These are phyloP conservation scores for Pascua guehoae DNA, from an alignment of 1,284 basidiomycete species.

Conservation along the genomic window DNA sequence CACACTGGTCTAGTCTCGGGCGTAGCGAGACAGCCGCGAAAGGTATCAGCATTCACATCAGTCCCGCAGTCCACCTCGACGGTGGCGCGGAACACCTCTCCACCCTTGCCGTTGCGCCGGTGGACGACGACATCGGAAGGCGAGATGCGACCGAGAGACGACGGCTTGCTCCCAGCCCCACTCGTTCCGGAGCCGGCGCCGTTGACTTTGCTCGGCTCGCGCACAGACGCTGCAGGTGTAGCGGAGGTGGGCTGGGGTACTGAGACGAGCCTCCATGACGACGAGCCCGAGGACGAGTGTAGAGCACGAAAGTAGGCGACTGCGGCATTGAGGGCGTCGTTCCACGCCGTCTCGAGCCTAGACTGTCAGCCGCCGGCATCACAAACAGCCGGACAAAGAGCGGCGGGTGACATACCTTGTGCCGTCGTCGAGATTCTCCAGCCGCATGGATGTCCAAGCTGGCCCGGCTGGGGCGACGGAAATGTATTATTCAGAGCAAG, in stretches of 20 bases:
- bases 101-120: constrained; percentile 51
- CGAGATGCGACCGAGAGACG: constrained; percentile 33
- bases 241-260: constrained; percentile 30
- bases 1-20: constrained; percentile 78
- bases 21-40: constrained; percentile 76
- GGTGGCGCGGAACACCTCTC: constrained; percentile 78
- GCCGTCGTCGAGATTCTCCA: constrained; percentile 38
- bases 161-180: too few relatives aligned
- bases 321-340: constrained; percentile 40
- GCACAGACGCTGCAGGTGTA: constrained; percentile 22
- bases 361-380: background rate
- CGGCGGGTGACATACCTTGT: constrained; percentile 35
- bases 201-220: constrained; percentile 19
- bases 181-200: constrained; percentile 13
- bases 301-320: constrained; percentile 47
- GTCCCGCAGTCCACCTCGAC: constrained; percentile 70
- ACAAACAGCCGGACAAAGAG: background rate
- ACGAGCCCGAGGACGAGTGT: constrained; percentile 41
- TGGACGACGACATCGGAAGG: constrained; percentile 50
- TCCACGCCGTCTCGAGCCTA: constrained; percentile 48
- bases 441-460: background rate
- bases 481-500: too few relatives aligned
- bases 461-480: too few relatives aligned
- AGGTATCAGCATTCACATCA: constrained; percentile 67
- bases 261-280: constrained; percentile 49